Evolutionary conservation across 257 asterid species (phyloP).

Genomic region (Leptodermis oblonga): DNA sequence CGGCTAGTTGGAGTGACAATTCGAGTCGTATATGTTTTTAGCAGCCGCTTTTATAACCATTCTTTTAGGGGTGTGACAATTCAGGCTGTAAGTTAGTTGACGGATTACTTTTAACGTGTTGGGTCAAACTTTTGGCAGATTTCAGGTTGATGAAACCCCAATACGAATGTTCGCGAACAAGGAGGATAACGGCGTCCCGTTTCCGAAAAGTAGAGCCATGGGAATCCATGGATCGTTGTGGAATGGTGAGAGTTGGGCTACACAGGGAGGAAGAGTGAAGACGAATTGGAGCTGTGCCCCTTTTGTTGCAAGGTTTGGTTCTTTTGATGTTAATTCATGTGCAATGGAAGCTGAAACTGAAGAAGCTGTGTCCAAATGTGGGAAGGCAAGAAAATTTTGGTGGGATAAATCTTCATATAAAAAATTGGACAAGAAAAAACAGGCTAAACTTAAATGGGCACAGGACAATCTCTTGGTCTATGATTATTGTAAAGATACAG

Average conservation of each 20-base stretch:
- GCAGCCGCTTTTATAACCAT: too few relatives aligned
- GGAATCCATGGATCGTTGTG: constrained; percentile 54
- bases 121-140: constrained; percentile 33
- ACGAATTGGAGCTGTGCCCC: constrained; percentile 57
- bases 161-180: constrained; percentile 42
- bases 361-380: constrained; percentile 32
- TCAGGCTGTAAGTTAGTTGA: too few relatives aligned
- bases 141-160: constrained; percentile 51
- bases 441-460: constrained; percentile 31
- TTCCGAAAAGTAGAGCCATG: constrained; percentile 50
- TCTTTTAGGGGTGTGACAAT: too few relatives aligned
- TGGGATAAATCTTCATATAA: constrained; percentile 57
- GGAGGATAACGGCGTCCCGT: constrained; percentile 35
- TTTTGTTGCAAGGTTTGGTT: constrained; percentile 35
- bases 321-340: constrained; percentile 44
- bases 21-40: too few relatives aligned
- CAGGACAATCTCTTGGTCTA: constrained; percentile 37
- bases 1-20: too few relatives aligned
- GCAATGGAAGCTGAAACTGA: constrained; percentile 21
- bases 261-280: constrained; percentile 60
- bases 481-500: constrained; percentile 53
- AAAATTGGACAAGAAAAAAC: constrained; percentile 26
- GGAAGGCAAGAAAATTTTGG: constrained; percentile 39
- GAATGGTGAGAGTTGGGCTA: constrained; percentile 67
- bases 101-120: too few relatives aligned